phyloP scores from a whole-genome alignment of 345 rosid species.

The Salix dunnii region DNA sequence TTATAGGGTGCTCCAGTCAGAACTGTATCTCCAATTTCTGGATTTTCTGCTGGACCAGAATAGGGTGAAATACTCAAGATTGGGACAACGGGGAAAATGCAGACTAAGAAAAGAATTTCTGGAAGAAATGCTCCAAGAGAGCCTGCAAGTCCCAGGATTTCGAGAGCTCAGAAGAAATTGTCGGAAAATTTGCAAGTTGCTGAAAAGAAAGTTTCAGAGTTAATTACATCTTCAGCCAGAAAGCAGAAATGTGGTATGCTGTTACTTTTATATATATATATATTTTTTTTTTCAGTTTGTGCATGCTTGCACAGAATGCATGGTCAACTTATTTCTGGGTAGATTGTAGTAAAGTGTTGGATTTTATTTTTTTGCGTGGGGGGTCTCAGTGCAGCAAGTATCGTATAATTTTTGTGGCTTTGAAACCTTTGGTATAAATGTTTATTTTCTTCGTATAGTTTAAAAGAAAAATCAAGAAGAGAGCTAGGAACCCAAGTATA shows the following conservation, averaged over 20 bases:
- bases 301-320: not conserved
- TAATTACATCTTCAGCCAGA: conserved; percentile 65
- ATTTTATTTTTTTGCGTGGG: not conserved
- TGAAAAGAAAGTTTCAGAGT: conserved; percentile 47
- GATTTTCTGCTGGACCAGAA: not conserved
- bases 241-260: conserved; percentile 47
- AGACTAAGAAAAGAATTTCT: conserved; percentile 49
- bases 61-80: conserved; percentile 5
- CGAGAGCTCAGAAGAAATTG: conserved; percentile 47
- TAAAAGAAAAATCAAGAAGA: no score
- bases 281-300: not conserved
- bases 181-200: conserved; percentile 47
- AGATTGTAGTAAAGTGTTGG: not conserved
- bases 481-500: no score
- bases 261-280: not conserved
- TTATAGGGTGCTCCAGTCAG: not conserved
- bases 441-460: no score
- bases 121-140: conserved; percentile 52
- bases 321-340: not conserved
- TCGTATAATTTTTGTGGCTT: not conserved
- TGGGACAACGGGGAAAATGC: conserved; percentile 38
- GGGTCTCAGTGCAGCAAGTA: not conserved
- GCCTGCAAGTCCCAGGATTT: conserved; percentile 41
- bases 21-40: not conserved
- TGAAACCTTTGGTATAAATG: no score